These are phyloP conservation scores for Botrytis hyacinthi DNA, from an alignment of 2,329 filamentous ascomycete species.

Conservation along the genomic window DNA sequence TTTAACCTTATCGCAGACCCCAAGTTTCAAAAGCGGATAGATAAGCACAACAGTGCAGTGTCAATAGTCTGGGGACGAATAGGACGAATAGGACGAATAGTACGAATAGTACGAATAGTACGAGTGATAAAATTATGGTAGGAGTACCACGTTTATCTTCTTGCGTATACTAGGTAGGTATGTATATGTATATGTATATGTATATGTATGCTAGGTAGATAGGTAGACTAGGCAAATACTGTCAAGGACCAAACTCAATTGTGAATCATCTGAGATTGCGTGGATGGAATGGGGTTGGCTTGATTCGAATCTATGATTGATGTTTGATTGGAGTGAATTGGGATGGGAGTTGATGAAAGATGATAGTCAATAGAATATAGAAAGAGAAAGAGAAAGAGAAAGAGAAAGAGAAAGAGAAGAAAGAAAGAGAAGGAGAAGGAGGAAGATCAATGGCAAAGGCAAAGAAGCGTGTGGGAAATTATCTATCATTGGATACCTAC, in stretches of 20 bases:
- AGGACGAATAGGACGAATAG: too few species aligned
- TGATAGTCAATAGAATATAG: too few species aligned
- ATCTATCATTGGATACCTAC: not conserved
- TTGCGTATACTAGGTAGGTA: not conserved
- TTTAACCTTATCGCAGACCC: not conserved
- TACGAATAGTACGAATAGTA: too few species aligned
- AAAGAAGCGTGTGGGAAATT: not conserved
- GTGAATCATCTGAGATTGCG: accelerated
- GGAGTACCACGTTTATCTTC: not conserved
- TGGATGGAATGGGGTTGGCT: too few species aligned
- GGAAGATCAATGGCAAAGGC: not conserved
- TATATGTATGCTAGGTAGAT: too few species aligned
- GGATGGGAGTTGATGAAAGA: not conserved
- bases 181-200: too few species aligned
- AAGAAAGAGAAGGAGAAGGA: not conserved
- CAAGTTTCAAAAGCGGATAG: not conserved
- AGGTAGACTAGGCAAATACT: too few species aligned
- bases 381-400: too few species aligned
- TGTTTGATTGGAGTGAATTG: not conserved
- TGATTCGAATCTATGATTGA: not conserved
- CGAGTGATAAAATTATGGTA: too few species aligned
- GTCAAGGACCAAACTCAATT: not conserved
- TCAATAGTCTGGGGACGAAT: conserved; percentile 1
- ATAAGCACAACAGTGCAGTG: not conserved
- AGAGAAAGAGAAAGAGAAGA: not conserved